Conservation (phyloP, 345 rosid species). For the Dovyalis caffra region DNA sequence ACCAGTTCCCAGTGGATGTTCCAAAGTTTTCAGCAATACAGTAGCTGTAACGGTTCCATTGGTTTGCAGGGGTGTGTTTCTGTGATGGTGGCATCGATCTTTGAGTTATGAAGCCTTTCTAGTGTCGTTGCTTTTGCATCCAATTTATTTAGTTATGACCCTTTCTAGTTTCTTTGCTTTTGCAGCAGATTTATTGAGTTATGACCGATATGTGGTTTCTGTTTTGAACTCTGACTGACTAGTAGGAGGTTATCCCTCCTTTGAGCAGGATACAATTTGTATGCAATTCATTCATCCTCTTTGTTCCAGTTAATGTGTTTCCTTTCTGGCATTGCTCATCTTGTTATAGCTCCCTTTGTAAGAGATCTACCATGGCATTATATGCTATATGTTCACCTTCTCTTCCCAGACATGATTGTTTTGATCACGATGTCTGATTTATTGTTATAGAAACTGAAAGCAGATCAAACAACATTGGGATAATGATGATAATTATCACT, state of each 20-base stretch:
- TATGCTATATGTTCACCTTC: not conserved
- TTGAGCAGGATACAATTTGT: not conserved
- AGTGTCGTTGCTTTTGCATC: not conserved
- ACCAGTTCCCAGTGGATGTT: conserved; percentile 43
- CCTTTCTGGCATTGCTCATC: not conserved
- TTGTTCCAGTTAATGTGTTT: not conserved
- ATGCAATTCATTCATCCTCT: not conserved
- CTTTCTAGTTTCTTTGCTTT: not conserved
- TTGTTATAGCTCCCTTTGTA: not conserved
- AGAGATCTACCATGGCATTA: not conserved
- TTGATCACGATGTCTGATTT: not conserved
- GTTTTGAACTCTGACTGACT: not conserved
- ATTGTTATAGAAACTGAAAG: not conserved
- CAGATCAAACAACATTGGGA: not conserved
- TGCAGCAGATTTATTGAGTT: not conserved
- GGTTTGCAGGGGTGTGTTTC: not conserved
- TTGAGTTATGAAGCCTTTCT: not conserved
- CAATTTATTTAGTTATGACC: not conserved
- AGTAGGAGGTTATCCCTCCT: not conserved
- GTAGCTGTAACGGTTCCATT: not conserved
- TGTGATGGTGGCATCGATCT: not conserved
- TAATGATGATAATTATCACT: not conserved
- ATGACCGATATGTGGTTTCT: not conserved
- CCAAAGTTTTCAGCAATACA: conserved; percentile 33
- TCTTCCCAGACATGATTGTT: not conserved